Percentiles rank a stretch among this genome's conserved stretches.
These are phyloP conservation scores for Platismatia glauca DNA, from an alignment of 495 filamentous ascomycete species.

Conservation along the genomic window DNA sequence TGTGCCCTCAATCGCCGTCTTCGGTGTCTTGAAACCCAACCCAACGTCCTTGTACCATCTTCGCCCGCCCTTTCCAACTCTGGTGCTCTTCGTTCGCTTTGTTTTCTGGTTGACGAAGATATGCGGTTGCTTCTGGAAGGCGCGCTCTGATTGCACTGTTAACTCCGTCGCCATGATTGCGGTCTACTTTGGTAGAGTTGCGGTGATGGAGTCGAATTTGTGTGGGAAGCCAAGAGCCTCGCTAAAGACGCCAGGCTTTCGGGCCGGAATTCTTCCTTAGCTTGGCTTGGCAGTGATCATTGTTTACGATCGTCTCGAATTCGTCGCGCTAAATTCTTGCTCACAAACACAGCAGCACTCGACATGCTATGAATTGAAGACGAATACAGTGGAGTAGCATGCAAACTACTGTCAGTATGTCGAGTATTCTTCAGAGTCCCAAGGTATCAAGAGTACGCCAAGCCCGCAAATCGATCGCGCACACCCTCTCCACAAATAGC, in stretches of 20 bases:
- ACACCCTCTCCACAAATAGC: constrained; percentile 44
- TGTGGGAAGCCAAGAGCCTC: constrained; percentile 24
- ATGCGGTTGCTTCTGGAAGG: constrained; percentile 99
- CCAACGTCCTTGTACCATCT: constrained; percentile 99
- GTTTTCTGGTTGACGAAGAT: constrained; percentile 94
- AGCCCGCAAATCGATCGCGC: constrained; percentile 70
- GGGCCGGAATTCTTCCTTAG: constrained; percentile 23
- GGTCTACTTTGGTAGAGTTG: constrained; percentile 41
- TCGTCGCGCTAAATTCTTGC: constrained; percentile 16
- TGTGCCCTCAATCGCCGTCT: constrained; percentile 91
- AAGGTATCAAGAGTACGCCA: constrained; percentile 35
- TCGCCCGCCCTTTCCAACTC: constrained; percentile 73
- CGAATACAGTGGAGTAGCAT: neutral
- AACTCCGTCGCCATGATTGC: constrained; percentile 95
- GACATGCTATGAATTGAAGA: neutral
- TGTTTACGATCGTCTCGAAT: constrained; percentile 20
- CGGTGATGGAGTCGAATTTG: constrained; percentile 33
- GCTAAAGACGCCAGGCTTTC: neutral
- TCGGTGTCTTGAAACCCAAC: constrained; percentile 95
- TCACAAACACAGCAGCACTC: neutral
- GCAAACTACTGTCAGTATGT: constrained; percentile 9
- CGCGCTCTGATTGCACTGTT: constrained; percentile 95
- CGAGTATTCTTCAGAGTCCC: constrained; percentile 9
- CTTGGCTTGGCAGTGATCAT: constrained; percentile 23
- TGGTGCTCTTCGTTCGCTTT: constrained; percentile 74